Evolutionary conservation across 352 stramenopile species (phyloP), one percentile per base, ranked within the genome.

Genomic region (Globisporangium echinulatum): DNA sequence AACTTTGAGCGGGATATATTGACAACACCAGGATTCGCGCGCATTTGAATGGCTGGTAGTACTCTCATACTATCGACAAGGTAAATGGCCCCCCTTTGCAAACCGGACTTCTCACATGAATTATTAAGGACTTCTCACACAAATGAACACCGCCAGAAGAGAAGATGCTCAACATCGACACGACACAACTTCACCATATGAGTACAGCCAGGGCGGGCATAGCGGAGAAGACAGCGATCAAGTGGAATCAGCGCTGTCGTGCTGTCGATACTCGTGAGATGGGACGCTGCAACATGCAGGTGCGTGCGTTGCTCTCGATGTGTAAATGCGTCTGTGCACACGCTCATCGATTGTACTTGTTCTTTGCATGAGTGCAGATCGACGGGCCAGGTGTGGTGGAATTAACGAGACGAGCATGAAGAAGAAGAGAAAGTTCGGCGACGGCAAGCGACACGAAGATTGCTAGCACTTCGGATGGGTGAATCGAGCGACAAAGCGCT

Each of bases 361-460:
- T 7, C 39, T 43, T 9, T 43, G 6, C 39, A 9, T 43, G 39
- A 43, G 0, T 19, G 17, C 47, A 51, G 47, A 51, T 51, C n/a
- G 47, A 7, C 19, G 47, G n/a, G 5, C 47, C 19, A 36, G 47
- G 47, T 4, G 5, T 51, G 0, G 19, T 51, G 6, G 47, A 51
- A 51, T 37, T n/a, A n/a, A 51, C 7, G 47, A 51, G n/a, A 37
- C 47, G 9, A 51, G 17, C 17, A n/a, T 51, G n/a, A 51, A 51
- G n/a, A 56, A 38, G n/a, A 52, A 59, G 38, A 52, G 10, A 19
- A 57, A 52, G 33, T 37, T 13, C 33, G 33, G 33, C n/a, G 25
- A 64, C 4, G 38, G 5, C 14, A 40, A 49, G 4, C 39, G 46
- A 25, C 17, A 51, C 47, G 47, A 25, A 10, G 47, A 51, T 10